Percentiles rank a stretch among this genome's conserved stretches.
Conservation (phyloP, 805 yeast species). For the Teunomyces cretensis region DNA sequence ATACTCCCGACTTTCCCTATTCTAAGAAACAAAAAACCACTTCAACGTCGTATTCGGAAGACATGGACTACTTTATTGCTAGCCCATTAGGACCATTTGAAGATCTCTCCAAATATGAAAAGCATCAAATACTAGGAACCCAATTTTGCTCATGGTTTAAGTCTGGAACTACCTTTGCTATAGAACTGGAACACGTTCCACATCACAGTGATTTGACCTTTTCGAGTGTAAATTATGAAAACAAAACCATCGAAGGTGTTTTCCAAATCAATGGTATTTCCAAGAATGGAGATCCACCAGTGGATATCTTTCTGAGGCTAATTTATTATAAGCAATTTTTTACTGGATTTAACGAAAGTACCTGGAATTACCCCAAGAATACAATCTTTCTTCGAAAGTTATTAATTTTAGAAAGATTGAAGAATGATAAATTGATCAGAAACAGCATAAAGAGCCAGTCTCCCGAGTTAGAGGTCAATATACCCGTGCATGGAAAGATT, state of each 20-base stretch:
- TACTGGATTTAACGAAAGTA: constrained; percentile 11
- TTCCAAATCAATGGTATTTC: constrained; percentile 10
- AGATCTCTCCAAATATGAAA: constrained; percentile 3
- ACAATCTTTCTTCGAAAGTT: constrained; percentile 2
- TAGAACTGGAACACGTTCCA: constrained; percentile 4
- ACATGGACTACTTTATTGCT: not conserved
- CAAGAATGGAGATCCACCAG: not conserved
- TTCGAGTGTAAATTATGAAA: constrained; percentile 19
- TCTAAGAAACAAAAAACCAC: not conserved
- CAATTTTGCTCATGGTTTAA: constrained; percentile 21
- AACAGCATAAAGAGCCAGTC: not conserved
- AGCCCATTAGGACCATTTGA: not conserved
- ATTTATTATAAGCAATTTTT: constrained; percentile 7
- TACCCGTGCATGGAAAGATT: constrained; percentile 25
- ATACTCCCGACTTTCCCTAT: not conserved
- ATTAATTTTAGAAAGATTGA: constrained; percentile 6
- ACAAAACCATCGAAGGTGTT: constrained; percentile 18
- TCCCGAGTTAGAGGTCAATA: constrained; percentile 8
- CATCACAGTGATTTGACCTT: constrained; percentile 16
- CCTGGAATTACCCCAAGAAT: constrained; percentile 3
- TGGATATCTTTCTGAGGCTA: constrained; percentile 1
- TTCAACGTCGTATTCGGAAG: not conserved
- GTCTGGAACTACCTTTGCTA: constrained; percentile 22
- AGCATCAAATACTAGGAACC: constrained; percentile 15
- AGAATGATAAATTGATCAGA: constrained; percentile 2